Evolutionary conservation across 345 rosid species (phyloP).

Genomic region (Eucalyptus virginea): DNA sequence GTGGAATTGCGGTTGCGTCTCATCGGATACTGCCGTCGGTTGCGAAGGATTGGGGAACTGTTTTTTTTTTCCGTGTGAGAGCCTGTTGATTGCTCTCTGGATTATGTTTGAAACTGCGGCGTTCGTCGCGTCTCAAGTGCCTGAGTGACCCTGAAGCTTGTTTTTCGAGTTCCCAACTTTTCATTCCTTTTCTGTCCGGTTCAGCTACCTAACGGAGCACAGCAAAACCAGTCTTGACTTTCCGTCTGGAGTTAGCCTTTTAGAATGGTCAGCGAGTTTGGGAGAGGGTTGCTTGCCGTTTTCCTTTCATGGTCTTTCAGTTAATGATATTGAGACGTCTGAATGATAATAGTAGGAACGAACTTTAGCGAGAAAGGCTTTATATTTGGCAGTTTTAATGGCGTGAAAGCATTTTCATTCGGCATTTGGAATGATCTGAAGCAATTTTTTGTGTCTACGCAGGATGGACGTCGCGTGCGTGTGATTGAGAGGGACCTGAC

Average conservation of each 20-base stretch:
- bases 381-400: not conserved
- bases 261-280: not conserved
- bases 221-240: not conserved
- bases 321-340: not conserved
- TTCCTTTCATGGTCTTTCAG: not conserved
- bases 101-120: not conserved
- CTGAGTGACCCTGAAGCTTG: not conserved
- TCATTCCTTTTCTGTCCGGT: not conserved
- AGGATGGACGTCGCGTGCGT: slow-evolving; percentile 46
- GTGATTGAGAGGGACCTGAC: slow-evolving; percentile 53
- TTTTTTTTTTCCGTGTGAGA: not conserved
- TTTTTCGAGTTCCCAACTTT: not conserved
- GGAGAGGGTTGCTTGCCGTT: not conserved
- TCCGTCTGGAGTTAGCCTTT: not conserved
- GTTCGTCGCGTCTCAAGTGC: not conserved
- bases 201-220: not conserved
- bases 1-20: not conserved
- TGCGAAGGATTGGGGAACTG: not conserved
- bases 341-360: not conserved
- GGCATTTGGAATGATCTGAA: not conserved
- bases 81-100: not conserved
- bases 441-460: not conserved
- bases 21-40: not conserved
- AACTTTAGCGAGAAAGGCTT: not conserved
- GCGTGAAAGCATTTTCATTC: not conserved